Evolutionary conservation across 108 stramenopile species (phyloP), one percentile per base, ranked within the genome.

Genomic region (Cyclotella baltica): DNA sequence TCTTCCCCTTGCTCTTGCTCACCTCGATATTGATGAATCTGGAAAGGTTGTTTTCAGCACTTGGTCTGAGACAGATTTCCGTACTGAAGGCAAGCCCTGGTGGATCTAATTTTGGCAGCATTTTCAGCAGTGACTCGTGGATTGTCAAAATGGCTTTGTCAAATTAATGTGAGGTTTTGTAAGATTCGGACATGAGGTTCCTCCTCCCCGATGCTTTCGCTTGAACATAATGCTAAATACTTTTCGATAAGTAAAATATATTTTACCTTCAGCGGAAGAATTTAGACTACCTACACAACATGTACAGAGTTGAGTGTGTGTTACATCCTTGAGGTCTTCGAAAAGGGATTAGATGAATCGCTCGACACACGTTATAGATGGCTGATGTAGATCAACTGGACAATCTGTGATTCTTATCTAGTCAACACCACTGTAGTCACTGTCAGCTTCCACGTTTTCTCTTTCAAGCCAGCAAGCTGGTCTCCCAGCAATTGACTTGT

Each of bases 1-100:
- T 70, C 92, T 96, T 83, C 96, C 96, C 56, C 95, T 98, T 52
- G 97, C 97, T 34, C 90, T 98, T 50, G 98, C 98, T 50, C 96
- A 98, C 85, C 85, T 88, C 66, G 93, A 97, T 61, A 86, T 89
- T 48, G 93, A 94, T 37, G 88, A 88, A 52, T 56, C 67, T 46
- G 96, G 95, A 58, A 94, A 90, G 83, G 93, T 98, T 56, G 22
- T 95, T 46, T 94, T 97, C 92, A 87, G 84, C 78, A 84, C 95
- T 62, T 98, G 98, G 98, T 92, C 95, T 20, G 98, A 98, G 86
- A 91, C 90, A 29, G 98, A 98, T 76, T 98, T 98, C 93, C 96
- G 98, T 85, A 98, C 96, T 36, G 95, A 92, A 22, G 90, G 88
- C 36, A 95, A 95, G 89, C 94, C 93, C 65, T 98, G 98, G 98